Conservation (phyloP, 345 rosid genomes). For the Populus simonii region DNA sequence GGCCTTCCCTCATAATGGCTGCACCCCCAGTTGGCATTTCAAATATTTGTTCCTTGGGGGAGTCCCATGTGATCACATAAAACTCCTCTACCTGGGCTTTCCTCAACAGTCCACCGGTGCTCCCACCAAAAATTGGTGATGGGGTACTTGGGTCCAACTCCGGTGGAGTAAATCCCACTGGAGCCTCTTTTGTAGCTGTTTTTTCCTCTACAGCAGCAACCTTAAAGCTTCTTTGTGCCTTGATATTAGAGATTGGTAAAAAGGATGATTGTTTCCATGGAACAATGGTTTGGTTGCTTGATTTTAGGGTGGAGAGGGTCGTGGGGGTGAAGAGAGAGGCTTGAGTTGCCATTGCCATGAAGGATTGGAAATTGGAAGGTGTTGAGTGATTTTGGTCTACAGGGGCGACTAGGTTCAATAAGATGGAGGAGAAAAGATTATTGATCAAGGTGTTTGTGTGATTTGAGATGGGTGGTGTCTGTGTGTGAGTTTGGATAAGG, state of each 20-base stretch:
- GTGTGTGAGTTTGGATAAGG: conserved; percentile 42
- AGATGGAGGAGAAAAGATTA: neutral
- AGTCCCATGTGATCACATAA: conserved; percentile 93
- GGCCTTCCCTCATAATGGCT: conserved; percentile 93
- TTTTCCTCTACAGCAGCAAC: conserved; percentile 33
- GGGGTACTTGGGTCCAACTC: conserved; percentile 82
- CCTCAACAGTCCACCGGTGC: conserved; percentile 74
- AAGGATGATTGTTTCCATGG: conserved; percentile 46
- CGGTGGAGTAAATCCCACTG: conserved; percentile 82
- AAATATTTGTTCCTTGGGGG: conserved; percentile 86
- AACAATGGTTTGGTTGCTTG: conserved; percentile 33
- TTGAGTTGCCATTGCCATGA: conserved; percentile 62
- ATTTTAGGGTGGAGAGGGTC: conserved; percentile 41
- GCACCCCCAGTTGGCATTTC: conserved; percentile 98
- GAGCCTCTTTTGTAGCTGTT: conserved; percentile 45
- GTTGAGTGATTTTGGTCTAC: neutral
- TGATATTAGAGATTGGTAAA: neutral
- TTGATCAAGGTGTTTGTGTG: neutral
- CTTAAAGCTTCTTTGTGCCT: conserved; percentile 32
- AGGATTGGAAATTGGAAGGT: neutral
- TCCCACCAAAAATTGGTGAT: conserved; percentile 87
- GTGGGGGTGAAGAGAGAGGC: conserved; percentile 59
- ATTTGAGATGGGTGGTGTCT: conserved; percentile 24
- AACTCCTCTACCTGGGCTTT: conserved; percentile 92
- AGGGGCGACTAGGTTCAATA: neutral